Conservation (phyloP, 495 filamentous ascomycete species). For the Sordaria brevicollis region DNA sequence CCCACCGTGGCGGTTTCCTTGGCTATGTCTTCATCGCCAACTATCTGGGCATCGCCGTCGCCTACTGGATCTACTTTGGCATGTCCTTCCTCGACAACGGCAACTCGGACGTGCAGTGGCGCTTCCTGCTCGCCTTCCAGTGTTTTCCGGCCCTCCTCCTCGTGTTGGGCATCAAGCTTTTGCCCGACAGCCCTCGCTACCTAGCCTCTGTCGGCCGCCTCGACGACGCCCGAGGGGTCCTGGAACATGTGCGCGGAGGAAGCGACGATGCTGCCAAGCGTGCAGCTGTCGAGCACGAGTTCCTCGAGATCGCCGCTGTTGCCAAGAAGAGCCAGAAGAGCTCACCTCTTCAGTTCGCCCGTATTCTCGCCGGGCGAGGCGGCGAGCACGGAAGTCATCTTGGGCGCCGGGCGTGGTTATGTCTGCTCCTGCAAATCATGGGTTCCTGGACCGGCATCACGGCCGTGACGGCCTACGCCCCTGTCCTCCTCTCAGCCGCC, state of each 20-base stretch:
- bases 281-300: not conserved
- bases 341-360: not conserved
- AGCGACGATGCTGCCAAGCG: not conserved
- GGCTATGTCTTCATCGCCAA: conserved; percentile 46
- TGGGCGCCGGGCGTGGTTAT: conserved; percentile 8
- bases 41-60: conserved; percentile 48
- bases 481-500: conserved; percentile 46
- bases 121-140: conserved; percentile 46
- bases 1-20: conserved; percentile 37
- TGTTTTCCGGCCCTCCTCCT: conserved; percentile 43
- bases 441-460: conserved; percentile 68
- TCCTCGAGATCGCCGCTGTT: not conserved
- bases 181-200: conserved; percentile 41
- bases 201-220: not conserved
- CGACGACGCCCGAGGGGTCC: not conserved
- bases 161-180: conserved; percentile 31
- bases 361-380: not conserved
- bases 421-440: conserved; percentile 61
- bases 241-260: not conserved
- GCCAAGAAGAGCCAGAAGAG: not conserved
- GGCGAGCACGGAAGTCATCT: conserved; percentile 2
- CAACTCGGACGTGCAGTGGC: conserved; percentile 32
- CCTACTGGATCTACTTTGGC: conserved; percentile 55
- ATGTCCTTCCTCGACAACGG: conserved; percentile 41
- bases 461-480: conserved; percentile 55